Base-by-base conservation (phyloP, 495 filamentous ascomycete species). In the Penicillium subrubescens region DNA sequence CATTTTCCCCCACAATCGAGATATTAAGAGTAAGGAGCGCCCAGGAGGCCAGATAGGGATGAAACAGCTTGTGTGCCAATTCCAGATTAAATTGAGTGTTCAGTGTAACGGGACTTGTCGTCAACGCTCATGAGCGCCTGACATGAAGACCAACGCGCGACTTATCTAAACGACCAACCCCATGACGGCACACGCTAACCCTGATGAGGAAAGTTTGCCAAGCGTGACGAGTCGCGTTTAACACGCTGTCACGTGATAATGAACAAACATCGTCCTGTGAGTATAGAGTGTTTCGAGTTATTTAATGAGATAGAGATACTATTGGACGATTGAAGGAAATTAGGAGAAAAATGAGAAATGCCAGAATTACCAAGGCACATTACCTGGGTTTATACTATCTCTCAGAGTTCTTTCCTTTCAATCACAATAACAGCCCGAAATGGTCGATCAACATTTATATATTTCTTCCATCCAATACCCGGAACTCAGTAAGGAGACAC, bases 201-300 rank as follows among this genome's bases (percentile, higher is more conserved):
- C 61, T n/a, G 33, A 67, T 61, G 10, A 6, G 57, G 57, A 33
- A 55, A 54, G 23, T 15, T 4, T 31, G 41, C 60, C 52, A 54
- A 19, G 52, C 14, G 19, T 8, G 34, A 54, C 33, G 52, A 8
- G 17, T 0, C 56, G 52, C 35, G 50, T 39, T 21, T 27, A n/a
- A 65, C 66, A 54, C 66, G 66, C 44, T 23, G 11, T 65, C 66
- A 68, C 62, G 59, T 68, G 66, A 55, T n/a, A 25, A 1, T 5
- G 6, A 31, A 14, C 48, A 27, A 15, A 48, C 3, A 1, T 25
- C n/a, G 3, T 1, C 2, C 21, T 48, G n/a, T 8, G 21, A 48
- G 19, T 48, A 10, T 19, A 48, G 8, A 48, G 19, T 21, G 6
- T 44, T 58, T 14, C 27, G 31, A 15, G 8, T 25, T 10, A 8